phyloP scores from a whole-genome alignment of 805 yeast genomes.

The Wickerhamiella azyma region DNA sequence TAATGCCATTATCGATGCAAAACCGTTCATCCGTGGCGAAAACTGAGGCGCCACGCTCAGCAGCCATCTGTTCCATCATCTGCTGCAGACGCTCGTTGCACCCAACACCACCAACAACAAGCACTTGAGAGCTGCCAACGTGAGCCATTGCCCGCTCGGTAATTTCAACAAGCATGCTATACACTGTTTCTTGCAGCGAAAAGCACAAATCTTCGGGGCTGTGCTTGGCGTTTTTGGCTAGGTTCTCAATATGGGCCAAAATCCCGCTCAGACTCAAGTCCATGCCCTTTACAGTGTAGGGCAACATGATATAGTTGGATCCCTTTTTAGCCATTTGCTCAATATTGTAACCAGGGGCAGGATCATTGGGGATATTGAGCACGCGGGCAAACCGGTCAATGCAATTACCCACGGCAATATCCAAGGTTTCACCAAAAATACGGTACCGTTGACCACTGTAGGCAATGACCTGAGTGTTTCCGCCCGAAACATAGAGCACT shows the following conservation, averaged over 20 bases:
- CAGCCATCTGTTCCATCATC: slow-evolving; percentile 94
- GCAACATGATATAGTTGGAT: slow-evolving; percentile 49
- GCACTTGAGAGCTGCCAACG: slow-evolving; percentile 73
- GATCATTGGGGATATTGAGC: slow-evolving; percentile 74
- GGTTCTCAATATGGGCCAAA: slow-evolving; percentile 64
- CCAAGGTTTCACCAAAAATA: slow-evolving; percentile 98
- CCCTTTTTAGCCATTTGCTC: slow-evolving; percentile 77
- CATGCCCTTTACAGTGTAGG: slow-evolving; percentile 98
- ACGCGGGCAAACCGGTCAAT: slow-evolving; percentile 92
- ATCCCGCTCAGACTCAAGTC: slow-evolving; percentile 95
- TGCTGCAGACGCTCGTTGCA: slow-evolving; percentile 81
- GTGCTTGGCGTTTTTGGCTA: slow-evolving; percentile 36
- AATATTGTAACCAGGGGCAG: slow-evolving; percentile 95
- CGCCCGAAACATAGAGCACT: slow-evolving; percentile 93
- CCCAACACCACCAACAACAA: slow-evolving; percentile 98
- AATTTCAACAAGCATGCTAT: slow-evolving; percentile 93
- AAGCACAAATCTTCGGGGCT: slow-evolving; percentile 83
- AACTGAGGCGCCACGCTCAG: slow-evolving; percentile 76
- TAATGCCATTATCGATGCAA: slow-evolving; percentile 95
- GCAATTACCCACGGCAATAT: slow-evolving; percentile 96
- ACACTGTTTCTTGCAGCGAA: slow-evolving; percentile 81
- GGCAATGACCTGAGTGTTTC: slow-evolving; percentile 96
- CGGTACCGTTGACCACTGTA: slow-evolving; percentile 86
- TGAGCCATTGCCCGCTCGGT: slow-evolving; percentile 99
- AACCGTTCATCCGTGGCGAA: slow-evolving; percentile 94